A percentile compares a stretch with the other conserved stretches of the same genome.
Evolutionary conservation across 768 basidiomycete species (phyloP).

Genomic region (Tricholomella constricta): DNA sequence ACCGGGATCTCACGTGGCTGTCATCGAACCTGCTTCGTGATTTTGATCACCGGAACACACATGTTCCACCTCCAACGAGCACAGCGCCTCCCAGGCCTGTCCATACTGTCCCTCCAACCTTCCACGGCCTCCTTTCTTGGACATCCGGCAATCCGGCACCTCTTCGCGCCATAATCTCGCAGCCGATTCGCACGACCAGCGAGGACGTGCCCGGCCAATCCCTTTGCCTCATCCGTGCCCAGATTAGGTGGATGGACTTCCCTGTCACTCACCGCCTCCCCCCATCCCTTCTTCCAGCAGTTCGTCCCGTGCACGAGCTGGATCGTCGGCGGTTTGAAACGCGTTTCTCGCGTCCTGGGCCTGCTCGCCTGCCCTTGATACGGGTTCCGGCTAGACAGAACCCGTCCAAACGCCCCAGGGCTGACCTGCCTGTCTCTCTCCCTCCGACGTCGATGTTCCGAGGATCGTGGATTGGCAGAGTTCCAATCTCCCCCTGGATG

Average conservation of each 20-base stretch:
- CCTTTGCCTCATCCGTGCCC: conserved; percentile 3
- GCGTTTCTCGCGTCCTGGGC: not conserved
- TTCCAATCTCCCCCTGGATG: too few species aligned
- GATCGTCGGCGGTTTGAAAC: conserved; percentile 7
- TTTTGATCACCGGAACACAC: conserved; percentile 10
- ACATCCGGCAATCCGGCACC: not conserved
- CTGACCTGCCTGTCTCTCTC: not conserved
- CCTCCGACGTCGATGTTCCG: conserved; percentile 5
- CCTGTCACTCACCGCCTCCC: conserved; percentile 1
- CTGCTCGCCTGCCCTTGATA: conserved; percentile 1
- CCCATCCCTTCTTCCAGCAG: conserved; percentile 9
- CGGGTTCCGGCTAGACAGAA: conserved; percentile 6
- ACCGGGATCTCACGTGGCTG: conserved; percentile 2
- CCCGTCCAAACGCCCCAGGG: not conserved
- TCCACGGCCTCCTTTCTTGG: not conserved
- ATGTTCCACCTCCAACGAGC: not conserved
- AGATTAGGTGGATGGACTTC: conserved; percentile 16
- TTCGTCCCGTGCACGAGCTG: not conserved
- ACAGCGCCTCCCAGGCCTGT: not conserved
- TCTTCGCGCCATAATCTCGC: not conserved
- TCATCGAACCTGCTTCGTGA: not conserved
- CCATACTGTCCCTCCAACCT: not conserved
- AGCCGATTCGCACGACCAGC: conserved; percentile 5
- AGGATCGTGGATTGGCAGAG: not conserved
- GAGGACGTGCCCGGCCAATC: not conserved